Evolutionary conservation across 2,329 filamentous ascomycete species (phyloP).

Genomic region (Colletotrichum tanaceti): DNA sequence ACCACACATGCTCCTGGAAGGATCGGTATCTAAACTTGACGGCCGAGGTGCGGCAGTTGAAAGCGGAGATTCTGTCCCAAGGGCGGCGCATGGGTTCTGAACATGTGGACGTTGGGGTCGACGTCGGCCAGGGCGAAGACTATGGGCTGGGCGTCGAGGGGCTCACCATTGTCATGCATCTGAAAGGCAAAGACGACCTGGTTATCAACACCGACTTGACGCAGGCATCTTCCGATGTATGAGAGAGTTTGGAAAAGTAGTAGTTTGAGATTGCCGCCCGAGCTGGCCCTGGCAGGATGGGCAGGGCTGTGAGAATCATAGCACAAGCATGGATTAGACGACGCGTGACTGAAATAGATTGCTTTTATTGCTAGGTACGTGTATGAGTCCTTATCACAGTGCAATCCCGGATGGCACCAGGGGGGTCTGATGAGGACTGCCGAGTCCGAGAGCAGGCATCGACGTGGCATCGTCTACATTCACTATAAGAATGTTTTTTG

Average conservation of each 20-base stretch:
- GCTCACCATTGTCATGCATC: conserved; percentile 63
- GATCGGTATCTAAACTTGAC: conserved; percentile 55
- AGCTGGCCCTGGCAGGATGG: conserved; percentile 8
- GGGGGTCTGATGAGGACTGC: neutral
- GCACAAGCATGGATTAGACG: conserved; percentile 34
- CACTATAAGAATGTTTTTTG: neutral
- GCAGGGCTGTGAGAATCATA: conserved; percentile 25
- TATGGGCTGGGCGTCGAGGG: conserved; percentile 59
- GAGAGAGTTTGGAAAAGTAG: neutral
- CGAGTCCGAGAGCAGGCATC: neutral
- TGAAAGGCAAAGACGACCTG: conserved; percentile 62
- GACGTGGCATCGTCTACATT: neutral
- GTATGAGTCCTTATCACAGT: neutral
- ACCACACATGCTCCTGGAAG: conserved; percentile 58
- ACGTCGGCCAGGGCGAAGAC: conserved; percentile 44
- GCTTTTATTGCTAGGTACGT: neutral
- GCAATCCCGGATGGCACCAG: neutral
- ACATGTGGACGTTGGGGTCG: conserved; percentile 42
- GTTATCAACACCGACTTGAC: conserved; percentile 62
- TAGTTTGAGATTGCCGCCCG: neutral
- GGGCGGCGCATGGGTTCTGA: conserved; percentile 33
- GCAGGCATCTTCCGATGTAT: conserved; percentile 18
- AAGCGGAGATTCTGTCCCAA: conserved; percentile 51
- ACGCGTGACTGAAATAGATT: conserved; percentile 11
- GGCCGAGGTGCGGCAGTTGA: conserved; percentile 55